phyloP scores from a whole-genome alignment of 1,284 basidiomycete species.

The Earliella scabrosa region DNA sequence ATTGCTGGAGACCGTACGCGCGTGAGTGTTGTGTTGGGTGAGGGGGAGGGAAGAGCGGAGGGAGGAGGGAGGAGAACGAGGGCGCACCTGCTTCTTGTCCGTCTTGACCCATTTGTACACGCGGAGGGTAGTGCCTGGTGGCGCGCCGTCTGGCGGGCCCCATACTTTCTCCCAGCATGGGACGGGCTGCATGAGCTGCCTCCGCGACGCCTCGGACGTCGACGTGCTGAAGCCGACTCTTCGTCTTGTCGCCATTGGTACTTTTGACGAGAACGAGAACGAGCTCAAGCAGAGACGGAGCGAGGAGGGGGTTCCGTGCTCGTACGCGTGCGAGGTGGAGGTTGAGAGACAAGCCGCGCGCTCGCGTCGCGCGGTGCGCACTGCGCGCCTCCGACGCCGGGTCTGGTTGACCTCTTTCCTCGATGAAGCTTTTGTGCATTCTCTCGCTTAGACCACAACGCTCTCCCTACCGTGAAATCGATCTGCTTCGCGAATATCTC shows the following conservation, averaged over 20 bases:
- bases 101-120: constrained; percentile 77
- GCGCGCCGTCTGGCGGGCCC: constrained; percentile 56
- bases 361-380: no score
- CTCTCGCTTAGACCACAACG: no score
- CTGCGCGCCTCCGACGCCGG: no score
- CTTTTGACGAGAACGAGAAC: neutral
- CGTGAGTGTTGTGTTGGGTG: neutral
- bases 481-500: no score
- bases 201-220: constrained; percentile 75
- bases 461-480: no score
- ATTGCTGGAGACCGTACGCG: neutral
- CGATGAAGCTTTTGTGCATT: no score
- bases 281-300: no score
- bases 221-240: constrained; percentile 76
- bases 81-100: constrained; percentile 68
- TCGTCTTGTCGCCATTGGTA: constrained; percentile 61
- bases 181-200: constrained; percentile 82
- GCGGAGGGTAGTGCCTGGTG: constrained; percentile 61
- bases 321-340: no score
- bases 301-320: no score
- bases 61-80: no score
- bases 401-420: no score
- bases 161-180: constrained; percentile 78
- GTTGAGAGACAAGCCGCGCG: neutral
- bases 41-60: neutral